Conservation (phyloP, 73 alveolate genomes). For the Paramecium octaurelia region DNA sequence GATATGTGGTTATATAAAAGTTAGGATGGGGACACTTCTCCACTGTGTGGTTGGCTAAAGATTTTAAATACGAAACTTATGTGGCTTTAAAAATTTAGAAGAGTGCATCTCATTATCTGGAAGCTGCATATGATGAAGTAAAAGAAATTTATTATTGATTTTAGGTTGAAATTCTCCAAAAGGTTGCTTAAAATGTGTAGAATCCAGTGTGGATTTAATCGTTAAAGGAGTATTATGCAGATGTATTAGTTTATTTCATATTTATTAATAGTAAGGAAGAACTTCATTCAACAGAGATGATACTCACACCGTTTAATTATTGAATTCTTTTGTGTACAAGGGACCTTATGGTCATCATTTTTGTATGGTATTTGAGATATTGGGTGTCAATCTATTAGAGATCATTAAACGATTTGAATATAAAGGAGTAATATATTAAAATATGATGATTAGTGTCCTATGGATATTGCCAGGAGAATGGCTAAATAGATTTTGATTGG, state of each 20-base stretch:
- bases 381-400: slow-evolving; percentile 97
- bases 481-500: slow-evolving; percentile 96
- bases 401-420: slow-evolving; percentile 85
- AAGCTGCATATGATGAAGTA: slow-evolving; percentile 99
- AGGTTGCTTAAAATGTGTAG: slow-evolving; percentile 84
- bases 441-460: slow-evolving; percentile 33
- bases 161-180: slow-evolving; percentile 68
- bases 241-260: neutral
- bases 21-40: slow-evolving; percentile 99
- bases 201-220: slow-evolving; percentile 63
- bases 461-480: slow-evolving; percentile 71
- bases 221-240: slow-evolving; percentile 38
- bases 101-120: slow-evolving; percentile 97
- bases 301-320: slow-evolving; percentile 64
- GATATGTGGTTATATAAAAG: slow-evolving; percentile 94
- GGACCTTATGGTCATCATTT: slow-evolving; percentile 77
- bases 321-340: slow-evolving; percentile 61
- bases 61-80: slow-evolving; percentile 81
- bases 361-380: slow-evolving; percentile 98
- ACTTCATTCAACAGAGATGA: slow-evolving; percentile 51
- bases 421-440: slow-evolving; percentile 63
- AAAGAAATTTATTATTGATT: slow-evolving; percentile 69
- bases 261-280: slow-evolving; percentile 17
- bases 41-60: slow-evolving; percentile 99
- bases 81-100: slow-evolving; percentile 96